Evolutionary conservation across 139 green algal genomes (phyloP).

Genomic region (Micromonas pusilla): DNA sequence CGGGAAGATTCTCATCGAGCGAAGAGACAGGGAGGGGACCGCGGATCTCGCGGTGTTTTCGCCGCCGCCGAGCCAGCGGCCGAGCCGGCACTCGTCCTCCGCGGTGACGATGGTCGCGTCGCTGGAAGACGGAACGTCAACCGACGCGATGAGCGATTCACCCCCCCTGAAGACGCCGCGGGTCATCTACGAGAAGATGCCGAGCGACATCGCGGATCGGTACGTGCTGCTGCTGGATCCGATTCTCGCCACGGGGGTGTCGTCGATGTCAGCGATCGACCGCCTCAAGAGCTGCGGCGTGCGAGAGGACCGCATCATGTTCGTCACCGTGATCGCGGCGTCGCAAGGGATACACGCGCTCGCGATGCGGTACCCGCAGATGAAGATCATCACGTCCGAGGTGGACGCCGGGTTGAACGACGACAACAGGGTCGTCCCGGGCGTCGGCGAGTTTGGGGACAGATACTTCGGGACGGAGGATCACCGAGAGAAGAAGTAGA

Average conservation of each 20-base stretch:
- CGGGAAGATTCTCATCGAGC: constrained; percentile 93
- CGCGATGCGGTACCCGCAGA: constrained; percentile 57
- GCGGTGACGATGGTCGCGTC: too few species aligned
- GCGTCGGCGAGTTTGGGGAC: constrained; percentile 69
- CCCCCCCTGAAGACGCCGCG: constrained; percentile 39
- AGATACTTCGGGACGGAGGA: constrained; percentile 47
- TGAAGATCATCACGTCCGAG: constrained; percentile 89
- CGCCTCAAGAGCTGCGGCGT: constrained; percentile 83
- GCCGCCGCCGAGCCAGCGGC: too few species aligned
- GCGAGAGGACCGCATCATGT: constrained; percentile 76
- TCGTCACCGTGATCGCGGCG: constrained; percentile 86
- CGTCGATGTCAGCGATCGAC: constrained; percentile 42
- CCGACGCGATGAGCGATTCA: too few species aligned
- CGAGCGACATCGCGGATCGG: constrained; percentile 79
- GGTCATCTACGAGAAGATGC: constrained; percentile 96
- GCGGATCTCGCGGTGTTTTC: too few species aligned
- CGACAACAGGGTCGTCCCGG: constrained; percentile 75
- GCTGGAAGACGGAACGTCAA: too few species aligned
- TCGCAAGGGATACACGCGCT: constrained; percentile 79
- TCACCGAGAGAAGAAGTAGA: neutral
- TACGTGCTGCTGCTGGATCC: constrained; percentile 93
- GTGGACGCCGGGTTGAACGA: constrained; percentile 80
- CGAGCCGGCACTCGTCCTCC: too few species aligned
- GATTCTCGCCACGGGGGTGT: constrained; percentile 75
- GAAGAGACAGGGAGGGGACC: constrained; percentile 25